Evolutionary conservation across 1,284 basidiomycete genomes (phyloP).

Genomic region (Schizopora paradoxa): DNA sequence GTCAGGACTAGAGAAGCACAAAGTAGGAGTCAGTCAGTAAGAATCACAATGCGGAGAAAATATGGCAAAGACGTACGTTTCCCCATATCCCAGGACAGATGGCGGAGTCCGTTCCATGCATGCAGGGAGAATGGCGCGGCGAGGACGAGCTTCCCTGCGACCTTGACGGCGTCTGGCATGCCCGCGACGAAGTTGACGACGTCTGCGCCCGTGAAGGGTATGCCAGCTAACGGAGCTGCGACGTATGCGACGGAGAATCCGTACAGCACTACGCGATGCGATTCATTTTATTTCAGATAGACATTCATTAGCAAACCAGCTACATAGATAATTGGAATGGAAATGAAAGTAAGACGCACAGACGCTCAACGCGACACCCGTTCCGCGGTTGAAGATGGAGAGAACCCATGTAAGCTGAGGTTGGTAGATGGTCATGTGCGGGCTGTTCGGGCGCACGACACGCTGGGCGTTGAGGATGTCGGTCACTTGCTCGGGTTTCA

Average conservation of each 20-base stretch:
- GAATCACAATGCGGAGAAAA: constrained; percentile 2
- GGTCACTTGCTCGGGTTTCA: constrained; percentile 52
- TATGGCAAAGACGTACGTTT: constrained; percentile 61
- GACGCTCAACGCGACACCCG: constrained; percentile 75
- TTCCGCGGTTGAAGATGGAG: constrained; percentile 83
- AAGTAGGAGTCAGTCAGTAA: constrained; percentile 14
- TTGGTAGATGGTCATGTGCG: constrained; percentile 96
- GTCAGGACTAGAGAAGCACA: constrained; percentile 54
- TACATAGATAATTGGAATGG: constrained; percentile 5
- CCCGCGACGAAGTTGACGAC: constrained; percentile 68
- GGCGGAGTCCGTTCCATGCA: constrained; percentile 85
- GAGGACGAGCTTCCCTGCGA: constrained; percentile 68
- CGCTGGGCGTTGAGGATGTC: constrained; percentile 86
- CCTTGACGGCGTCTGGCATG: constrained; percentile 72
- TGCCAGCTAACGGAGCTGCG: constrained; percentile 62
- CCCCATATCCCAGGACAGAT: constrained; percentile 88
- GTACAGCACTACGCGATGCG: constrained; percentile 65
- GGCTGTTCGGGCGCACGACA: constrained; percentile 78
- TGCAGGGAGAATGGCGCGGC: constrained; percentile 90
- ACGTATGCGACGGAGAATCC: constrained; percentile 87
- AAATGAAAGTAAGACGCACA: constrained; percentile 44
- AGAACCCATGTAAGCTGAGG: constrained; percentile 88
- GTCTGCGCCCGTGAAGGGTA: constrained; percentile 69
- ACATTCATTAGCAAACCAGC: constrained; percentile 4
- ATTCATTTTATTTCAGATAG: neutral